Conservation (phyloP, 805 yeast species). For the Myxozyma udenii region DNA sequence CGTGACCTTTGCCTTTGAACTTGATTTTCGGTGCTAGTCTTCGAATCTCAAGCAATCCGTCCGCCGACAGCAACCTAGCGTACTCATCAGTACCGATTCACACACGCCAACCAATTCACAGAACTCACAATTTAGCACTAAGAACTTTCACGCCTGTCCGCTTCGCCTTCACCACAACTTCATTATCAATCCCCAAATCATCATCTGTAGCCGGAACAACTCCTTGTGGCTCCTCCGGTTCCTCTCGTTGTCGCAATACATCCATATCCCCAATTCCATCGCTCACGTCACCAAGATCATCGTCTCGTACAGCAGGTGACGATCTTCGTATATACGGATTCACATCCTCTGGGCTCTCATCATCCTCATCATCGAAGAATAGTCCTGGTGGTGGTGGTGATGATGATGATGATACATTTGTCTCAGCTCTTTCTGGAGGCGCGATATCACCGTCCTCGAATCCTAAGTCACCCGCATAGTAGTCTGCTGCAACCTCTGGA, state of each 20-base stretch:
- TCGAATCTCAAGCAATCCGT: slow-evolving; percentile 57
- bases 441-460: too few relatives aligned
- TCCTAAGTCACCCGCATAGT: too few relatives aligned
- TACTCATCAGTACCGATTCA: too few relatives aligned
- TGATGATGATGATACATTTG: too few relatives aligned
- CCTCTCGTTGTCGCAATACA: background rate
- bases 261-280: background rate
- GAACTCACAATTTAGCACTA: slow-evolving; percentile 39
- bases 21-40: slow-evolving; percentile 32
- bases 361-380: background rate
- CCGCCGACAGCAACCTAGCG: slow-evolving; percentile 45
- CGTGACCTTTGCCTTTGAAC: slow-evolving; percentile 45
- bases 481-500: too few relatives aligned
- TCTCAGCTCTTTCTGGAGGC: too few relatives aligned
- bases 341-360: background rate
- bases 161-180: slow-evolving; percentile 35
- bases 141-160: slow-evolving; percentile 44
- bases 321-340: background rate
- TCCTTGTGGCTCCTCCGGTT: background rate
- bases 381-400: background rate
- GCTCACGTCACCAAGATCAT: background rate
- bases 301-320: background rate
- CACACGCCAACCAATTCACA: background rate
- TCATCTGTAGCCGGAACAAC: slow-evolving; percentile 3
- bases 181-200: slow-evolving; percentile 35